These are phyloP conservation scores for Clarkia xantiana DNA, from an alignment of 345 rosid genomes.

Conservation along the genomic window DNA sequence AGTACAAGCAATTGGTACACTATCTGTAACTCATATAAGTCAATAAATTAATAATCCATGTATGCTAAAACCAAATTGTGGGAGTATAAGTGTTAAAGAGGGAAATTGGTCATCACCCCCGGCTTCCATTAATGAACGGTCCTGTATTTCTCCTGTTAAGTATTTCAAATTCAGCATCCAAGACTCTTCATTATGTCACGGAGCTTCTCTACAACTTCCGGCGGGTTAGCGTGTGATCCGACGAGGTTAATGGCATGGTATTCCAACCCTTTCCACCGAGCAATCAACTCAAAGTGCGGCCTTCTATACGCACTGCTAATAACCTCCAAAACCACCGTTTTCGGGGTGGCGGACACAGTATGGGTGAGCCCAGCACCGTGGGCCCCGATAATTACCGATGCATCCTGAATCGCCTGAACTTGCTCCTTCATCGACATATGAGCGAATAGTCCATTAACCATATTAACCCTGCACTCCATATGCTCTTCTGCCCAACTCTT, in stretches of 20 bases:
- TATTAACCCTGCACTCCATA: conserved; percentile 45
- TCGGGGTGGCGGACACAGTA: conserved; percentile 67
- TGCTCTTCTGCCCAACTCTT: conserved; percentile 49
- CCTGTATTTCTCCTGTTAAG: no score
- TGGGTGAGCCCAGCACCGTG: conserved; percentile 97
- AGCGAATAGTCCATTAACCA: conserved; percentile 72
- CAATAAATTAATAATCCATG: no score
- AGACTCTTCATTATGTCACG: conserved; percentile 34
- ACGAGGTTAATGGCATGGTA: conserved; percentile 68
- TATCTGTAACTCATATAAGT: no score
- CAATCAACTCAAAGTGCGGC: conserved; percentile 72
- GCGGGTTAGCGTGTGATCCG: conserved; percentile 42
- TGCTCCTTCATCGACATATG: conserved; percentile 94
- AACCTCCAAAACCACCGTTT: conserved; percentile 80
- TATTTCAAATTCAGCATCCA: conserved; percentile 28
- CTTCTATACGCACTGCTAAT: conserved; percentile 48
- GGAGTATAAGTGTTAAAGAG: no score
- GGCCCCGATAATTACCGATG: conserved; percentile 88
- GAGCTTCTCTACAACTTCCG: conserved; percentile 40
- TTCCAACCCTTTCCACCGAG: conserved; percentile 85
- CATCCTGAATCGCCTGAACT: conserved; percentile 73
- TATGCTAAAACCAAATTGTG: no score
- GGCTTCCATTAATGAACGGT: no score
- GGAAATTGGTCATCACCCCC: no score
- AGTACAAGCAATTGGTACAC: no score